A percentile compares a stretch with the other conserved stretches of the same genome.
Evolutionary conservation across 345 rosid species (phyloP).

Genomic region (Eucalyptus victrix): DNA sequence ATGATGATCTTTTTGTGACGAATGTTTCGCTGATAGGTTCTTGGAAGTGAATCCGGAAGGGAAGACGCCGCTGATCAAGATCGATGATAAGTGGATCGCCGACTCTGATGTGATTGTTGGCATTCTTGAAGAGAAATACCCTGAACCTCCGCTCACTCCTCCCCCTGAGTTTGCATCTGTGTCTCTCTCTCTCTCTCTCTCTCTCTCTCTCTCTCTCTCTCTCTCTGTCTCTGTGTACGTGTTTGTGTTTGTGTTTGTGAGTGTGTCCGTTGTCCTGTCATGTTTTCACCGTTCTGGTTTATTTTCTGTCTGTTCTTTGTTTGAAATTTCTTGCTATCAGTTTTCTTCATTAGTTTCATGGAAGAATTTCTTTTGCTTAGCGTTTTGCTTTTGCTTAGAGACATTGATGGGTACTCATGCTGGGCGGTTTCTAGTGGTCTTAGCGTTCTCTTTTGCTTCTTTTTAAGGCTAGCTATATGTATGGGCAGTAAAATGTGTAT

Average conservation of each 20-base stretch:
- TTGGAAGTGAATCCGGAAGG: slow-evolving; percentile 71
- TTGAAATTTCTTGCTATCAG: background rate
- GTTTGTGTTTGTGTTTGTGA: background rate
- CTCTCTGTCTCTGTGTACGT: background rate
- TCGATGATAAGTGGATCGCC: slow-evolving; percentile 73
- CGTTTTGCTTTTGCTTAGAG: background rate
- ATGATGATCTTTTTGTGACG: background rate
- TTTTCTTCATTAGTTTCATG: background rate
- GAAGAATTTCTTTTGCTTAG: background rate
- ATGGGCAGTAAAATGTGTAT: background rate
- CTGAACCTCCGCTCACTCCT: slow-evolving; percentile 57
- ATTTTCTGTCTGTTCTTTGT: background rate
- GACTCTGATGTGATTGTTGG: slow-evolving; percentile 83
- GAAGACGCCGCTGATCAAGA: slow-evolving; percentile 68
- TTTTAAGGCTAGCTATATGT: background rate
- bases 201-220: background rate
- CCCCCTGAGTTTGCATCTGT: slow-evolving; percentile 58
- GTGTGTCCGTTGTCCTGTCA: background rate
- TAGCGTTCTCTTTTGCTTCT: background rate
- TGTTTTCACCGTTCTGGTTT: background rate
- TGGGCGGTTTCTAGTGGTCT: background rate
- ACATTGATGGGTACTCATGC: background rate
- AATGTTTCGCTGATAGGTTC: slow-evolving; percentile 34
- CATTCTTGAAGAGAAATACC: slow-evolving; percentile 72
- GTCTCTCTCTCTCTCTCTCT: background rate